These are phyloP conservation scores for Lyophyllum semitale DNA, from an alignment of 768 basidiomycete species.

Conservation along the genomic window DNA sequence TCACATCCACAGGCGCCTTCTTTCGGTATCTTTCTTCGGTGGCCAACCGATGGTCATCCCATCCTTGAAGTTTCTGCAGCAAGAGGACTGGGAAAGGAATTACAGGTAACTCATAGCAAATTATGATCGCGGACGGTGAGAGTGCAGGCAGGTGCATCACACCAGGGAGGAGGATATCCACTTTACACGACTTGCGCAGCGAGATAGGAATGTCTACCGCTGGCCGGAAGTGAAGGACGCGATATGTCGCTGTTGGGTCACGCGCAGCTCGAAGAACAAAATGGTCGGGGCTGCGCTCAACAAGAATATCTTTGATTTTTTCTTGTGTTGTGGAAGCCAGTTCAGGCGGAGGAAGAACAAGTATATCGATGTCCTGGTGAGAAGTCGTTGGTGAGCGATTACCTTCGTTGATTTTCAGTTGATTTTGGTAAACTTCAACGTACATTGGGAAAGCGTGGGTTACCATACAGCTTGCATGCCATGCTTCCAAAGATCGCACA, in stretches of 20 bases:
- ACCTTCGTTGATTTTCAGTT: no score
- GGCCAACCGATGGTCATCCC: conserved; percentile 18
- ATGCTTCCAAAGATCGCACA: conserved; percentile 20
- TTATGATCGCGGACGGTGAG: background rate
- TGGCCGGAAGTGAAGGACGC: conserved; percentile 13
- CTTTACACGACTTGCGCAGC: conserved; percentile 4
- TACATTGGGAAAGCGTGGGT: conserved; percentile 17
- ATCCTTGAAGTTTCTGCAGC: conserved; percentile 20
- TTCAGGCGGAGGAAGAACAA: conserved; percentile 9
- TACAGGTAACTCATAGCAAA: conserved; percentile 8
- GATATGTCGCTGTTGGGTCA: conserved; percentile 15
- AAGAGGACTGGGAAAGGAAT: conserved; percentile 17
- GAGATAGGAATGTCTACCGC: background rate
- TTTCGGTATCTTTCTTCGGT: conserved; percentile 10
- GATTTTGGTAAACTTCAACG: background rate
- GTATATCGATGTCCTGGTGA: conserved; percentile 18
- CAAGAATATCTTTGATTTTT: conserved; percentile 12
- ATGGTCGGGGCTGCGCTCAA: conserved; percentile 7
- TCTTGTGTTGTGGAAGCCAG: conserved; percentile 4
- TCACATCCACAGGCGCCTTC: conserved; percentile 14
- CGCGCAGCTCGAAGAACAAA: conserved; percentile 15
- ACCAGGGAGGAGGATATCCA: conserved; percentile 20
- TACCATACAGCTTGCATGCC: conserved; percentile 19
- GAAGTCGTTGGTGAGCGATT: background rate
- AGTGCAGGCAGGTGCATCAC: conserved; percentile 19